Percentiles rank a stretch among this genome's conserved stretches.
phyloP scores from a whole-genome alignment of 2,329 filamentous ascomycete species.

The Lasiodiplodia sp. region DNA sequence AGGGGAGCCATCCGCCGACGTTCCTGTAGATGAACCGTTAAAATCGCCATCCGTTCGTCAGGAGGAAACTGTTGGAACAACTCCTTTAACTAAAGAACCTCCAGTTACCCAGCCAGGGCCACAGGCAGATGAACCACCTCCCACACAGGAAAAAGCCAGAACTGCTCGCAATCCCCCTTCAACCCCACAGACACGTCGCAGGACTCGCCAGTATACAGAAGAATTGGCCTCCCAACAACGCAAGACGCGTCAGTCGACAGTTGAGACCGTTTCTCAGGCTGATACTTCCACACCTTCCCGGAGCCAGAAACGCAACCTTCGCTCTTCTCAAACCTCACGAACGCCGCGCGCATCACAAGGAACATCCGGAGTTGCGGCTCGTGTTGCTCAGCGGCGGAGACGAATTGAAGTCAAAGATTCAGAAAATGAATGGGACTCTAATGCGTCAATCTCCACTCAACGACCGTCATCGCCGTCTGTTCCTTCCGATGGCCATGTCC shows the following conservation, averaged over 20 bases:
- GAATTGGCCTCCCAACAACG: conserved; percentile 1
- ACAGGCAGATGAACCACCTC: not conserved
- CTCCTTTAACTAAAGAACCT: not conserved
- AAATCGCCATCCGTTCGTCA: not conserved
- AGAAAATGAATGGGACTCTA: conserved; percentile 18
- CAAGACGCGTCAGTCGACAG: not conserved
- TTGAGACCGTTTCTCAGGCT: conserved; percentile 2
- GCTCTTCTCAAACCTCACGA: conserved; percentile 3
- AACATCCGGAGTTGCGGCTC: conserved; percentile 17
- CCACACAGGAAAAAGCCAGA: not conserved
- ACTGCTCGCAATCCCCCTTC: not conserved
- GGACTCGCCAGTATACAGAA: conserved; percentile 4
- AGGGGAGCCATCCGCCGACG: not conserved
- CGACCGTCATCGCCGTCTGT: conserved; percentile 13
- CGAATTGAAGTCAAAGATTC: conserved; percentile 23
- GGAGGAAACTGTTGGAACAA: not conserved
- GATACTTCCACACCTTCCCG: not conserved
- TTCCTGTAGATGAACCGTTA: not conserved
- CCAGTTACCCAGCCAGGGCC: not conserved
- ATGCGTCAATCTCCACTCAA: conserved; percentile 16
- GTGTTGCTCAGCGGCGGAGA: conserved; percentile 5
- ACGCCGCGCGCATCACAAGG: not conserved
- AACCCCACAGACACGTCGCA: conserved; percentile 10
- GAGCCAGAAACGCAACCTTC: conserved; percentile 2
- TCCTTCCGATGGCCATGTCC: not conserved